Base-by-base conservation (phyloP, 2,329 filamentous ascomycete genomes). In the Hypocrella siamensis region DNA sequence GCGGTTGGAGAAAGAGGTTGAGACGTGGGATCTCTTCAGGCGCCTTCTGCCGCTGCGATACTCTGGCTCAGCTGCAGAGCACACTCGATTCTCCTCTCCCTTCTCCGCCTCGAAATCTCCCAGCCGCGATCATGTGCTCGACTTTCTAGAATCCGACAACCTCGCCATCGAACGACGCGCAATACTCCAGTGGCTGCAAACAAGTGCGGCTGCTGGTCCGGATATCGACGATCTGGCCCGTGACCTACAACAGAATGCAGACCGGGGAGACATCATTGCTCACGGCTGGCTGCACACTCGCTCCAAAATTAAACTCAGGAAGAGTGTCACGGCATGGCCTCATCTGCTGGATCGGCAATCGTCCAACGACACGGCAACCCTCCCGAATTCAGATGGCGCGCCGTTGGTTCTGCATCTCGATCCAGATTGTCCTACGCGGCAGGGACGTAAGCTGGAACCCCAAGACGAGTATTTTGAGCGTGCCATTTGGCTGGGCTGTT, bases 221-320 rank as follows among this genome's bases (percentile, higher is more conserved):
- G 75, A 81, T 39, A 75, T 93, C 19, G 74, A 86, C 41, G 70
- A 77, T 17, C 61, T 93, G 18, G 79, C 86, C 31, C 67, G 75
- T 32, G 78, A 88, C 34, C 66, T 86, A 33, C 79, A 86, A 49
- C 67, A 74, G 37, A 75, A 75, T 39, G 79, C 82, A 10, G 80
- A 88, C 37, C 67, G 82, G 44, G 79, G 80, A 8, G 82, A 86
- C 31, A 74, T 86, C 8, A 82, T 90, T 59, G 75, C 81, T 18
- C 76, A 85, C 50, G 88, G 88, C 26, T 94, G 86, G 82, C 71
- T 94, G 39, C 84, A 93, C 51, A 94, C 90, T 0, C 81, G 85
- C 40, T 75, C 82, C 36, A 77, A 78, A 30, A 84, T 98, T 54
- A 98, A 98, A 60, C 70, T 81, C 35, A 75, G 83, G 49, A 98